Percentiles rank a stretch among this genome's conserved stretches.
Evolutionary conservation across 495 filamentous ascomycete genomes (phyloP).

Genomic region (Penicillium parvum): DNA sequence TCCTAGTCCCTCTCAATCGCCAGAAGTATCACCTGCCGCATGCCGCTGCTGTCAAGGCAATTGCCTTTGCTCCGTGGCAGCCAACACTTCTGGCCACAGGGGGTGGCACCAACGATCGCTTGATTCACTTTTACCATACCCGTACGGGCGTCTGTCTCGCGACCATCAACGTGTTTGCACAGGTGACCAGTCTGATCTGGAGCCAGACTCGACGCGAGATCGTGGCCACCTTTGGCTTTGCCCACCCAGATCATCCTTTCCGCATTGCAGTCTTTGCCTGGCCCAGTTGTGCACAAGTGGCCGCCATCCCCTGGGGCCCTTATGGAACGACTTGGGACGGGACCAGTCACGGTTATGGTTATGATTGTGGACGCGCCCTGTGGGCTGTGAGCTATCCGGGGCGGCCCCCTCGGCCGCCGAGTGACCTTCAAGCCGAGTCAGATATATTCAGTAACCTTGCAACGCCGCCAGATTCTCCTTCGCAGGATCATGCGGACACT

Average conservation of each 20-base stretch:
- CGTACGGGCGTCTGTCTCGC: constrained; percentile 79
- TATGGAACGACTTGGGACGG: constrained; percentile 77
- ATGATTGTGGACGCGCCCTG: constrained; percentile 40
- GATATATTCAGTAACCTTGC: constrained; percentile 8
- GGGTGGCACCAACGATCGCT: constrained; percentile 88
- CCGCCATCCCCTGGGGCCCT: constrained; percentile 82
- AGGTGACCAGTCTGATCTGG: constrained; percentile 93
- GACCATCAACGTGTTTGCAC: constrained; percentile 87
- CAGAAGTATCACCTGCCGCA: constrained; percentile 74
- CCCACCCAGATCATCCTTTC: constrained; percentile 87
- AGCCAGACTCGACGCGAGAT: constrained; percentile 81
- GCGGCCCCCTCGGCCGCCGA: constrained; percentile 21
- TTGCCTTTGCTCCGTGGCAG: constrained; percentile 96
- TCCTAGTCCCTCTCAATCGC: constrained; percentile 40
- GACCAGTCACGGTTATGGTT: constrained; percentile 12
- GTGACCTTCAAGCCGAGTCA: constrained; percentile 1
- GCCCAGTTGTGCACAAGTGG: constrained; percentile 87
- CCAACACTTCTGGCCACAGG: constrained; percentile 83
- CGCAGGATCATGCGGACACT: not conserved
- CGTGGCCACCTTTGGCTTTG: constrained; percentile 88
- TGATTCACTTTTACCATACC: constrained; percentile 94
- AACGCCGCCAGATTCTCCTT: not conserved
- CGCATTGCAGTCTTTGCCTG: constrained; percentile 94
- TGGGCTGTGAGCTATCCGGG: constrained; percentile 49
- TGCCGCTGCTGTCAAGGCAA: constrained; percentile 89